phyloP scores from a whole-genome alignment of 2,329 filamentous ascomycete genomes.

The Colletotrichum camelliae region DNA sequence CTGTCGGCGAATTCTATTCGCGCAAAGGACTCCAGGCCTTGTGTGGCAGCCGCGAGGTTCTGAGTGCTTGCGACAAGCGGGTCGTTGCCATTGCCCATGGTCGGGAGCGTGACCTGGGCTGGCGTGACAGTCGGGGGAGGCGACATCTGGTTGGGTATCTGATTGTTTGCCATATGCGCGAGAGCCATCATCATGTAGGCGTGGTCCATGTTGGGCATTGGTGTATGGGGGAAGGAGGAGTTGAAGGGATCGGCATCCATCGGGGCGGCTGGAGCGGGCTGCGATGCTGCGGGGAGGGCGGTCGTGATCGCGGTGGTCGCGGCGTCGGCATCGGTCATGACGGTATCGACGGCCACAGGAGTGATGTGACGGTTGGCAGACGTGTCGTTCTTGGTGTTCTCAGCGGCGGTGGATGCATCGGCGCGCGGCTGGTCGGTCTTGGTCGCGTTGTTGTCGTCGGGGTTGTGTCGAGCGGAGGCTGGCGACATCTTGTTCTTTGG shows the following conservation, averaged over 20 bases:
- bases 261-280: constrained; percentile 16
- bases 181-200: constrained; percentile 53
- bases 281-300: constrained; percentile 25
- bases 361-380: neutral
- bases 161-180: constrained; percentile 41
- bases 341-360: neutral
- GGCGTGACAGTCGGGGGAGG: constrained; percentile 51
- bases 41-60: constrained; percentile 37
- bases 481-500: constrained; percentile 13
- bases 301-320: constrained; percentile 26
- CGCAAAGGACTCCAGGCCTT: constrained; percentile 61
- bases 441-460: constrained; percentile 19
- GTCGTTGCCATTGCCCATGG: constrained; percentile 31
- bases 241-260: constrained; percentile 31
- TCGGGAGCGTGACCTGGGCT: constrained; percentile 49
- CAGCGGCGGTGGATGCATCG: neutral
- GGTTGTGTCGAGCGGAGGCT: neutral
- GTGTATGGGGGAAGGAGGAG: constrained; percentile 37
- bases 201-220: constrained; percentile 38
- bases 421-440: constrained; percentile 23
- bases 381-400: neutral
- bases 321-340: constrained; percentile 15
- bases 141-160: constrained; percentile 38
- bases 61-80: constrained; percentile 35
- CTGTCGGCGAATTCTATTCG: constrained; percentile 76